A percentile compares a stretch with the other conserved stretches of the same genome.
Evolutionary conservation across 345 rosid species (phyloP).

Genomic region (Sisymbrium irio): DNA sequence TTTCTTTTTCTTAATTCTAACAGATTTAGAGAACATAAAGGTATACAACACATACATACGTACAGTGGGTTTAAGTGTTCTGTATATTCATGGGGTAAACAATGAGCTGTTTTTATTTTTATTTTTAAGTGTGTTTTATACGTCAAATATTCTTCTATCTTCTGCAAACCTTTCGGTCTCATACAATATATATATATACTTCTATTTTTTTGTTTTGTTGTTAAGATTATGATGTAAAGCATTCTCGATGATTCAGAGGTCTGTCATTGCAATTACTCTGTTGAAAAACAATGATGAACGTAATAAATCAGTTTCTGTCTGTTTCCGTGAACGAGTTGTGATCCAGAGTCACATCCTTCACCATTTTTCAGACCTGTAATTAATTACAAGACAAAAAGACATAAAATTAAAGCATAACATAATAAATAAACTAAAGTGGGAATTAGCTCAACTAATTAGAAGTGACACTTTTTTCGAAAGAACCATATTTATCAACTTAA

Average conservation of each 20-base stretch:
- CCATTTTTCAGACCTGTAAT: conserved; percentile 28
- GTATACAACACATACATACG: conserved; percentile 30
- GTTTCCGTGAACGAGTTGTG: conserved; percentile 32
- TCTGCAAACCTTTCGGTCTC: conserved; percentile 21
- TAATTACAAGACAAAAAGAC: conserved; percentile 26
- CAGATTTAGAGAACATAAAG: conserved; percentile 23
- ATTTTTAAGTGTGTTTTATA: conserved; percentile 29
- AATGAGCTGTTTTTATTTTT: conserved; percentile 20
- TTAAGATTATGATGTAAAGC: conserved; percentile 2
- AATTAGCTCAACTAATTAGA: conserved; percentile 26
- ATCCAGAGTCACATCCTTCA: conserved; percentile 16
- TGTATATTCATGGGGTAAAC: conserved; percentile 27
- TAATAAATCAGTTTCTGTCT: conserved; percentile 26
- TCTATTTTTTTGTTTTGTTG: conserved; percentile 4
- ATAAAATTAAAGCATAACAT: not conserved
- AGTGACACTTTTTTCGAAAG: not conserved
- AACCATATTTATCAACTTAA: not conserved
- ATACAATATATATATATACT: conserved; percentile 10
- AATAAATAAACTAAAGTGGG: conserved; percentile 15
- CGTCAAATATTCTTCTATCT: conserved; percentile 32
- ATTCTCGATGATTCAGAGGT: conserved; percentile 8
- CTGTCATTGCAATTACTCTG: conserved; percentile 15
- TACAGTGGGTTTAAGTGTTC: conserved; percentile 25
- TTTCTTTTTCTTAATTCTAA: conserved; percentile 13
- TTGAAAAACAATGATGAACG: conserved; percentile 26